phyloP scores from a whole-genome alignment of 108 stramenopile genomes.

The Fistulifera pelliculosa region DNA sequence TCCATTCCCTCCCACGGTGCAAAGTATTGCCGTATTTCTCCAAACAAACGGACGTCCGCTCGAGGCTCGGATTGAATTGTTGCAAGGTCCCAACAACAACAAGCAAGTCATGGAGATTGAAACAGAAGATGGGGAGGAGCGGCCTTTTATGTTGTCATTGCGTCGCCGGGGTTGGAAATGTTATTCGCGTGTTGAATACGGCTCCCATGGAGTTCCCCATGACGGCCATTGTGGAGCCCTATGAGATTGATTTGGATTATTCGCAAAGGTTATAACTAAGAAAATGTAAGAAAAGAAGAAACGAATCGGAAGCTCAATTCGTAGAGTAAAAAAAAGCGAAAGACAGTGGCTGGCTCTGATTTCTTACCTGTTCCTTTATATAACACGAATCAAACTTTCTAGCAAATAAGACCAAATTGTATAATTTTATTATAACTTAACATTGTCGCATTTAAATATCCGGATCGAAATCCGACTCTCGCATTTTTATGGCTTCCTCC shows the following conservation, averaged over 20 bases:
- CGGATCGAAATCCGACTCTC: too few relatives aligned
- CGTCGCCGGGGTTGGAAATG: conserved; percentile 74
- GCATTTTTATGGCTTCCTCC: conserved; percentile 6
- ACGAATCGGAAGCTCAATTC: too few relatives aligned
- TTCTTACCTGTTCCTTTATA: too few relatives aligned
- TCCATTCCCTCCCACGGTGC: conserved; percentile 61
- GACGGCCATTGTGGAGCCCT: conserved; percentile 57
- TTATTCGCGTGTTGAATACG: conserved; percentile 76
- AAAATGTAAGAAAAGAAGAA: too few relatives aligned
- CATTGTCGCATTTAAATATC: too few relatives aligned
- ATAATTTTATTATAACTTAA: too few relatives aligned
- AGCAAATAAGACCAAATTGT: too few relatives aligned
- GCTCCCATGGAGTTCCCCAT: conserved; percentile 81
- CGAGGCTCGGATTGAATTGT: conserved; percentile 69
- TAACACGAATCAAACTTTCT: too few relatives aligned
- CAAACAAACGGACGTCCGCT: conserved; percentile 74
- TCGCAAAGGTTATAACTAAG: too few relatives aligned
- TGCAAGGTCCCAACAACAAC: conserved; percentile 82
- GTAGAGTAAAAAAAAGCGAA: too few relatives aligned
- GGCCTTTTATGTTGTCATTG: conserved; percentile 74
- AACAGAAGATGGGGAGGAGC: conserved; percentile 72
- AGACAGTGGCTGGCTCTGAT: too few relatives aligned
- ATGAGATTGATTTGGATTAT: conserved; percentile 10
- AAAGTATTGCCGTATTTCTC: conserved; percentile 51
- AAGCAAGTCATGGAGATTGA: conserved; percentile 80